Evolutionary conservation across 2,329 filamentous ascomycete genomes (phyloP), one percentile per base, ranked within the genome.

Genomic region (Hirsutella minnesotensis): DNA sequence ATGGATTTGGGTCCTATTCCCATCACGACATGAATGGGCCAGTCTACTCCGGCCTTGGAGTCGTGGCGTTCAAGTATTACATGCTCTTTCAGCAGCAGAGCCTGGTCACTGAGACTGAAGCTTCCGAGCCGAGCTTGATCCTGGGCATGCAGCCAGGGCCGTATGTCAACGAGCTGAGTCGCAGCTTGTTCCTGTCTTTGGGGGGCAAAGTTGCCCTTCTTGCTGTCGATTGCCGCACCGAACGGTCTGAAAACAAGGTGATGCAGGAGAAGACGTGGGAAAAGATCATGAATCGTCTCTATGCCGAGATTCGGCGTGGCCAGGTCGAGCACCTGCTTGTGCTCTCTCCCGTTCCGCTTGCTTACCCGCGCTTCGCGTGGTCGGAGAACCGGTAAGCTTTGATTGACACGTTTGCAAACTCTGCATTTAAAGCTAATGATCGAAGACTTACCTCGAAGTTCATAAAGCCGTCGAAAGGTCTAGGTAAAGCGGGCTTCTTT

Each of bases 21-120:
- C 77, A 95, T 51, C 79, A 86, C 51, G 92, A 95, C 56, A 96
- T 95, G 87, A 78, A 76, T 50, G 86, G 86, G 3, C 83, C 86
- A 1, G 86, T 96, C 0, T 94, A 98, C 58, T 83, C 81, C 2
- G 92, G 94, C 0, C 64, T 98, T 9, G 94, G 92, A 3, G 84
- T 83, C 31, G 79, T 96, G 40, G 90, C 90, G 0, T 96, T 92
- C 75, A 98, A 98, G 61, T 98, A 96, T 64, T 98, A 98, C 56
- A 83, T 98, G 80, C 74, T 98, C 9, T 98, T 98, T 67, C 92
- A 98, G 61, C 92, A 98, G 53, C 94, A 98, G 61, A 94, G 84
- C 51, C 70, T 94, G 3, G 67, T 78, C 1, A 77, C 81, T 38
- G 92, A 98, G 65, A 87, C 81, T 1, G 81, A 94, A 51, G 70